Base-by-base conservation (phyloP, 139 green algal species). In the Tetradesmus lagerheimii region DNA sequence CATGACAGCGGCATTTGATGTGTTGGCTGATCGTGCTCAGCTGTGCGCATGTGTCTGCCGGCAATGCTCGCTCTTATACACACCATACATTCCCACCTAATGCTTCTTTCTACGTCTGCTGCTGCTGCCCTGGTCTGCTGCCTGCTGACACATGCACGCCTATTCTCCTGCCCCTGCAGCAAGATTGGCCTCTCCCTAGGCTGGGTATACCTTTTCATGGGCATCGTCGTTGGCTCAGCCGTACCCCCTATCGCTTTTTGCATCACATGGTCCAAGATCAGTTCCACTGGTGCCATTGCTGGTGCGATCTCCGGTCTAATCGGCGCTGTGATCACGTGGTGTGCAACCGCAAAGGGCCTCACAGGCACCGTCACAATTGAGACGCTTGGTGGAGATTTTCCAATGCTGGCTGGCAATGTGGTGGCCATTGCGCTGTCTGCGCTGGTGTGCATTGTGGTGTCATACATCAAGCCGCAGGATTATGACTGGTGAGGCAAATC, bases 321-420 rank as follows among this genome's bases (percentile, higher is more conserved):
- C 76, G 15, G 90, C 78, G 94, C 93, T 39, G 89, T 98, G 35
- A 95, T 96, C 34, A 91, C 93, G 53, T 98, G 97, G 94, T 75
- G 96, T 34, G 77, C 15, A 16, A 92, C 82, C 38, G 89, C 93
- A 74, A 93, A 94, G 82, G 92, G 81, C 31, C 62, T 85, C 2
- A 89, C 71, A 66, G 84, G 90, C 87, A 85, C 93, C 77, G 74
- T 89, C 38, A 95, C 88, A 77, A 90, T 96, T 11, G 89, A 92
- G 84, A 96, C 90, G n/a, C 89, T 95, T 15, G 95, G 94, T 31
- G 85, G 88, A 38, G 94, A 99, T 86, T 98, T 97, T 91, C 94
- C 96, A 74, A 99, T 98, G 97, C 92, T 99, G 62, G 95, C 93
- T 16, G 96, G 97, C 79, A 99, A 99, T 91, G 83, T 99, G 39